Percentiles rank a stretch among this genome's conserved stretches.
Conservation (phyloP, 371 early-diverging fungal species). For the Dinochytrium kinnereticum region DNA sequence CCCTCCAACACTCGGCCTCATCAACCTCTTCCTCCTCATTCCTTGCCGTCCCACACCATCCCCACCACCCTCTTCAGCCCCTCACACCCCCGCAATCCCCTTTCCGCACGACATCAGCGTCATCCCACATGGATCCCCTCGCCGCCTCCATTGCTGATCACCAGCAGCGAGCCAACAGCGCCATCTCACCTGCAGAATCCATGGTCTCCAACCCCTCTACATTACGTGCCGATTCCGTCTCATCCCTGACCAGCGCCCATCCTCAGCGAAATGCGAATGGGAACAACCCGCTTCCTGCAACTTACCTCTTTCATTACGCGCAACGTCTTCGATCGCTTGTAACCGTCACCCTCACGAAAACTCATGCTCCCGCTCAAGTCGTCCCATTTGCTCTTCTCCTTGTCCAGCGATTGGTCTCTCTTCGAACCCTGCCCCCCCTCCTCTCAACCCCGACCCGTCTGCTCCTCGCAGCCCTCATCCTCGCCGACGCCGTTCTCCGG, state of each 20-base stretch:
- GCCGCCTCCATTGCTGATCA: too few species aligned
- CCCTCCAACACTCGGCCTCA: neutral
- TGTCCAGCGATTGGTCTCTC: conserved; percentile 3
- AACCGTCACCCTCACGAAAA: neutral
- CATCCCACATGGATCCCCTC: neutral
- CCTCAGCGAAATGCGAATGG: too few species aligned
- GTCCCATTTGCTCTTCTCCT: conserved; percentile 10
- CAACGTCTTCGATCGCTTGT: neutral
- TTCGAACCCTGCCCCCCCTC: conserved; percentile 10
- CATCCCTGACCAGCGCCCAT: neutral
- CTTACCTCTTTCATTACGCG: conserved; percentile 12
- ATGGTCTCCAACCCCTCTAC: neutral
- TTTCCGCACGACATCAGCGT: neutral
- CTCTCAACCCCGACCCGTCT: conserved; percentile 1
- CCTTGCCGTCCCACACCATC: neutral
- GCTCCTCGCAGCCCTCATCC: conserved; percentile 5
- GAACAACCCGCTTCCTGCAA: neutral
- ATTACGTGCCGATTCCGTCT: conserved; percentile 3
- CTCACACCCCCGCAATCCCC: neutral
- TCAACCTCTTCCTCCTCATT: neutral
- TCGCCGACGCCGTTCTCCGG: conserved; percentile 10
- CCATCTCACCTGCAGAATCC: neutral
- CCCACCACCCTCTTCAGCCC: neutral
- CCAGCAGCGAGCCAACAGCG: neutral
- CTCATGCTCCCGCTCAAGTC: neutral